These are phyloP conservation scores for Phytophthora litchii DNA, from an alignment of 352 stramenopile genomes.

Conservation along the genomic window DNA sequence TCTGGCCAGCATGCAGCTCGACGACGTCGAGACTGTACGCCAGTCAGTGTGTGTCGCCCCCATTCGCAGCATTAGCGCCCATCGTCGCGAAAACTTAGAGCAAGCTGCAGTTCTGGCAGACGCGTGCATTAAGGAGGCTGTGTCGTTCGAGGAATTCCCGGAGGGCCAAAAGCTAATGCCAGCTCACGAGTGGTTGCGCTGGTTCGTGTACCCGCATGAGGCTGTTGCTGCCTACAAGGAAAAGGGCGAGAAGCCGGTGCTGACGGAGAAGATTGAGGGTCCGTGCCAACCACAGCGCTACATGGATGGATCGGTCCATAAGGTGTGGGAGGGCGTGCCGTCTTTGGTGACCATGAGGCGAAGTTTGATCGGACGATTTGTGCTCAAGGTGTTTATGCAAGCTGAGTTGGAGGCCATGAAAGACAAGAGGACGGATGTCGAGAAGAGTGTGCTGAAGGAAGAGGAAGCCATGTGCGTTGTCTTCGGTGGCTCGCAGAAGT, in stretches of 20 bases:
- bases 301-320: constrained; percentile 22
- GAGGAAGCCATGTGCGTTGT: constrained; percentile 37
- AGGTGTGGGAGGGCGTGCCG: constrained; percentile 28
- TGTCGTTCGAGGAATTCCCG: constrained; percentile 7
- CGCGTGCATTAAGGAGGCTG: constrained; percentile 29
- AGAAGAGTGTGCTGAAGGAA: constrained; percentile 35
- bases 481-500: constrained; percentile 32
- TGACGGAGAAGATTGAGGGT: constrained; percentile 33
- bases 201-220: constrained; percentile 47
- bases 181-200: constrained; percentile 39
- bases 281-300: constrained; percentile 43
- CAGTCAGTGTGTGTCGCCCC: constrained; percentile 24
- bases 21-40: constrained; percentile 27
- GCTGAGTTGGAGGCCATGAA: constrained; percentile 36
- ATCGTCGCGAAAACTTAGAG: constrained; percentile 36
- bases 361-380: constrained; percentile 26
- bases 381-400: constrained; percentile 42
- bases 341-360: constrained; percentile 34
- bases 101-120: constrained; percentile 30
- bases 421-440: constrained; percentile 32
- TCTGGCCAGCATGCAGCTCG: constrained; percentile 36
- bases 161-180: constrained; percentile 27
- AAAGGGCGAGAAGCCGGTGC: constrained; percentile 22
- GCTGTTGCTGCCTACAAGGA: constrained; percentile 33
- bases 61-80: constrained; percentile 26